Base-by-base conservation (phyloP, 805 yeast genomes). In the Kockiozyma suomiensis region DNA sequence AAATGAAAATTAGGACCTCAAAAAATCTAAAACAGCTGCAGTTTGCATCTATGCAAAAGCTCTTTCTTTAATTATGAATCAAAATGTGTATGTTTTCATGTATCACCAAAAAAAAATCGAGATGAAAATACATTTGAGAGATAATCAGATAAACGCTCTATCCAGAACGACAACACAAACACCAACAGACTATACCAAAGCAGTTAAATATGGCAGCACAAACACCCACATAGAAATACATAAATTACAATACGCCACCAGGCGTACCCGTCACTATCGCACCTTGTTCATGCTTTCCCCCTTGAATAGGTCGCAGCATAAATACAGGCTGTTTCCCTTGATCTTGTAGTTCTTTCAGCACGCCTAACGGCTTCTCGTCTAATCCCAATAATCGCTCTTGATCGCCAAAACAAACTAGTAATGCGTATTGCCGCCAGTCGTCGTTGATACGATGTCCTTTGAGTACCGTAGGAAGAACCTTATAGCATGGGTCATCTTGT, bases 341-440 rank as follows among this genome's bases (percentile, higher is more conserved):
- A 62, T 88, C 96, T 70, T 85, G 90, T 26, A 93, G 78, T 69
- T 88, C 96, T 72, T 90, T 88, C 71, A 90, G 90, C 8, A 91
- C 85, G 38, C 82, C 77, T 6, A 93, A 96, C 0, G 99, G 99
- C 72, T 85, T 88, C 70, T 93, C 99, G 28, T 90, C 89, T 64
- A 88, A 78, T 40, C 87, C 89, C 49, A 94, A 74, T 8, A 91
- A 83, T 30, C 97, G 77, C 70, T 93, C 97, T 69, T 87, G 87
- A 71, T 91, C 97, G 25, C 94, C 97, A 70, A 90, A 91, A 70
- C 96, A 88, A 15, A 93, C 88, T 17, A 92, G 91, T 53, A 93
- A 76, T 1, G 92, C 96, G 71, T 91, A 93, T 69, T 90, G 87
- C 54, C 88, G 81, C 92, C 97, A 88, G 70, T 90, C 97, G 53